Percentiles rank a stretch among this genome's conserved stretches.
phyloP scores from a whole-genome alignment of 768 basidiomycete species.

The Paxillus involutus region DNA sequence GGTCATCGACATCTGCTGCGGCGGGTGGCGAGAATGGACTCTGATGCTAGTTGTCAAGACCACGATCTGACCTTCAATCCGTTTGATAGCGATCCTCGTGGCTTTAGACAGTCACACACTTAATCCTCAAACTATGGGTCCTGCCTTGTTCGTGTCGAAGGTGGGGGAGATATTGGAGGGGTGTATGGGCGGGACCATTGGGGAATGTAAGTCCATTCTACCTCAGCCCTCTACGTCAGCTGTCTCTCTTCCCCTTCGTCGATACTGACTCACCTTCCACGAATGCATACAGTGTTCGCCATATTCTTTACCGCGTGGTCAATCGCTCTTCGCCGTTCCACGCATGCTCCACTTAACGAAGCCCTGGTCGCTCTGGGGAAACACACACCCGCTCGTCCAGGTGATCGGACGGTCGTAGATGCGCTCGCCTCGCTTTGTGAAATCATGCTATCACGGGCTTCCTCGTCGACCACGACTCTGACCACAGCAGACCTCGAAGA shows the following conservation, averaged over 20 bases:
- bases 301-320: slow-evolving; percentile 44
- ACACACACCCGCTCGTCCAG: slow-evolving; percentile 52
- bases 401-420: slow-evolving; percentile 59
- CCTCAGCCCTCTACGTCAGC: slow-evolving; percentile 7
- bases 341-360: slow-evolving; percentile 16
- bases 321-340: slow-evolving; percentile 6
- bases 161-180: slow-evolving; percentile 47
- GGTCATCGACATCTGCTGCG: background rate
- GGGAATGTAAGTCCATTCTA: slow-evolving; percentile 41
- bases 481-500: background rate
- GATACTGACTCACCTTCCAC: no score
- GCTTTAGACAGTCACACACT: no score
- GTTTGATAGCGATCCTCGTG: slow-evolving; percentile 30
- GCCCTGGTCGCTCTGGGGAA: slow-evolving; percentile 33
- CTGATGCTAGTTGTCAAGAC: background rate
- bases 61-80: background rate
- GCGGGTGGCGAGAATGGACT: background rate
- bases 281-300: slow-evolving; percentile 35
- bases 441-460: slow-evolving; percentile 2
- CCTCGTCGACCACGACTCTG: background rate
- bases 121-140: slow-evolving; percentile 8
- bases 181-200: slow-evolving; percentile 55
- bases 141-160: slow-evolving; percentile 22
- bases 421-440: slow-evolving; percentile 48
- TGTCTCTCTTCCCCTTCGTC: background rate